Evolutionary conservation across 306 rosid species (phyloP).

Genomic region (Styphnolobium japonicum): DNA sequence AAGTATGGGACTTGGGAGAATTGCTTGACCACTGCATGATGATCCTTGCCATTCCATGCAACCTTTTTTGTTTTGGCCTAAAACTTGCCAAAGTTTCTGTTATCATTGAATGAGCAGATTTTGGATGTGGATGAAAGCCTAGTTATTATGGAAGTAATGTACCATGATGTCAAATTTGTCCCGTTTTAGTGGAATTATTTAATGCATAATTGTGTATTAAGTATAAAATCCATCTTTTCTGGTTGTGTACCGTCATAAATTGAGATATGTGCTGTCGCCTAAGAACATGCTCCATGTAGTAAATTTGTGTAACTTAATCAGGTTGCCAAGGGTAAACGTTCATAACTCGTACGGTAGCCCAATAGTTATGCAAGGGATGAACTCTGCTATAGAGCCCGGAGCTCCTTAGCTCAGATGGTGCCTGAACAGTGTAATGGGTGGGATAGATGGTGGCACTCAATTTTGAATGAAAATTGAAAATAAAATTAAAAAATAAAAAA

Average conservation of each 20-base stretch:
- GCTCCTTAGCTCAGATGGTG: too few relatives aligned
- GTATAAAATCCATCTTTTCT: not conserved
- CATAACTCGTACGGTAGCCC: not conserved
- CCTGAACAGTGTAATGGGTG: too few relatives aligned
- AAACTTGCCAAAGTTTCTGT: conserved; percentile 2
- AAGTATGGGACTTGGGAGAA: conserved; percentile 88
- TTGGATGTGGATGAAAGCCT: not conserved
- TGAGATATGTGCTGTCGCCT: not conserved
- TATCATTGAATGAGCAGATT: not conserved
- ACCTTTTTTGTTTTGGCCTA: not conserved
- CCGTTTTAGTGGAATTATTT: not conserved
- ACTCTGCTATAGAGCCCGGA: too few relatives aligned
- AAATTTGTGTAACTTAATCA: conserved; percentile 3
- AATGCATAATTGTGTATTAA: not conserved
- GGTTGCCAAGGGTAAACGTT: not conserved
- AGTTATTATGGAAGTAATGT: not conserved
- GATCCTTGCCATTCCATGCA: not conserved
- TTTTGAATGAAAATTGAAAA: too few relatives aligned
- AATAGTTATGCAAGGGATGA: not conserved
- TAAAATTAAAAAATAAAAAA: too few relatives aligned
- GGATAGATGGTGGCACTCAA: too few relatives aligned
- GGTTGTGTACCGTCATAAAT: not conserved
- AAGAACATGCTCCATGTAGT: not conserved
- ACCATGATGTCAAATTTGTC: not conserved
- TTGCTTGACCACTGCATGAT: conserved; percentile 64